Evolutionary conservation across 768 basidiomycete species (phyloP).

Genomic region (Suillus weaverae): DNA sequence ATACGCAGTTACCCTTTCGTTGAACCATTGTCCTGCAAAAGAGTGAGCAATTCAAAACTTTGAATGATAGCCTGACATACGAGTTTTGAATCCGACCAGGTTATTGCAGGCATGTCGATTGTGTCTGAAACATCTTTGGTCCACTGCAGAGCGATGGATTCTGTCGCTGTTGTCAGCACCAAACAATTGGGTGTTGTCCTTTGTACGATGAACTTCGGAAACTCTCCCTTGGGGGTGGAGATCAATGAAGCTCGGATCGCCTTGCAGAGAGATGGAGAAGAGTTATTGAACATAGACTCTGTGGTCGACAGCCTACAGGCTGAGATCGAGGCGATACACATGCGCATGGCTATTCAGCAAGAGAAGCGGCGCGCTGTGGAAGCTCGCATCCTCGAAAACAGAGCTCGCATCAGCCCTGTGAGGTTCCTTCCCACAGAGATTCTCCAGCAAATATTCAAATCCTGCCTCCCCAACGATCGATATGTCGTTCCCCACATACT

Average conservation of each 20-base stretch:
- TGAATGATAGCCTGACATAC: neutral
- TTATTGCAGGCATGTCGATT: neutral
- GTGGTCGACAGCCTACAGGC: neutral
- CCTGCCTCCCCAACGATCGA: slow-evolving; percentile 23
- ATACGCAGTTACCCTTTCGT: neutral
- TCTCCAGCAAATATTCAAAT: slow-evolving; percentile 32
- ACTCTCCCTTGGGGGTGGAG: neutral
- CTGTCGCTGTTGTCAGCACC: neutral
- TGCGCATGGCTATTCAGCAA: slow-evolving; percentile 21
- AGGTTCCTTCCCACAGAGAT: slow-evolving; percentile 32
- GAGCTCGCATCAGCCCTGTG: slow-evolving; percentile 29
- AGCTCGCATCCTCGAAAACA: slow-evolving; percentile 21
- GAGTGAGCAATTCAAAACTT: neutral
- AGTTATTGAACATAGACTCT: neutral
- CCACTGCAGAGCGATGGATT: neutral
- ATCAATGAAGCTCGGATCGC: neutral
- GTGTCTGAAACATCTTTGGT: neutral
- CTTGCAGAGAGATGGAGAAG: neutral
- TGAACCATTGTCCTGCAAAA: neutral
- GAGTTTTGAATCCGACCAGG: neutral
- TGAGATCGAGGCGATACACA: slow-evolving; percentile 4
- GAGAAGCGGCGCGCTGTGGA: slow-evolving; percentile 18
- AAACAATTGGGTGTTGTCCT: neutral
- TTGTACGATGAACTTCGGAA: neutral
- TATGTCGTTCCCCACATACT: slow-evolving; percentile 23